Evolutionary conservation across 2,329 filamentous ascomycete genomes (phyloP).

Genomic region (Aureobasidium mangrovei): DNA sequence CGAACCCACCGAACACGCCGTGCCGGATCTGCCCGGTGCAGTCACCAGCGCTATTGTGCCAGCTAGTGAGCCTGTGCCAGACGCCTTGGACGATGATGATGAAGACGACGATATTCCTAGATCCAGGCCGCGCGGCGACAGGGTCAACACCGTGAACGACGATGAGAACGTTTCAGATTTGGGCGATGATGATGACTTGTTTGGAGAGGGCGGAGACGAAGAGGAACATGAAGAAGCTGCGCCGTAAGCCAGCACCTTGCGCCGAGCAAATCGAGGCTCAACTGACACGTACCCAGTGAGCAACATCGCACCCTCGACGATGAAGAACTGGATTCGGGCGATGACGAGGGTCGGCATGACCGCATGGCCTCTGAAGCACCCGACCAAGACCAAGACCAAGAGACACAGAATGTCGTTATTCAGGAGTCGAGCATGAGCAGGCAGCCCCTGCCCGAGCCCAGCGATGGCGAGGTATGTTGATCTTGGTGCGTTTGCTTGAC

Average conservation of each 20-base stretch:
- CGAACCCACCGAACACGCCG: background rate
- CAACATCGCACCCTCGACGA: conserved; percentile 47
- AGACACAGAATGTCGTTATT: conserved; percentile 43
- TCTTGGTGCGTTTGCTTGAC: background rate
- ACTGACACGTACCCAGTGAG: conserved; percentile 12
- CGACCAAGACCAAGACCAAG: conserved; percentile 33
- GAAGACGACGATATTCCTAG: conserved; percentile 21
- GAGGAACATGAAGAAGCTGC: conserved; percentile 18
- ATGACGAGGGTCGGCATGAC: conserved; percentile 56
- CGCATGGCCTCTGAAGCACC: conserved; percentile 46
- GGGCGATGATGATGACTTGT: conserved; percentile 36
- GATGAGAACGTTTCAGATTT: conserved; percentile 25
- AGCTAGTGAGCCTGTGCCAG: conserved; percentile 18
- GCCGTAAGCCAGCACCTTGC: conserved; percentile 17
- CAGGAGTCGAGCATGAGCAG: conserved; percentile 58
- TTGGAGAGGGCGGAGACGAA: conserved; percentile 37
- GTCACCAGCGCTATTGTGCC: conserved; percentile 27
- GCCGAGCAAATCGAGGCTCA: background rate
- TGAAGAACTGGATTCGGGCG: conserved; percentile 53
- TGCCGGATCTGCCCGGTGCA: conserved; percentile 12
- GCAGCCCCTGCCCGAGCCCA: conserved; percentile 61
- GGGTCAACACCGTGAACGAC: conserved; percentile 15
- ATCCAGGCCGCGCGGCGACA: conserved; percentile 15
- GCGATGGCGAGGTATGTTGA: conserved; percentile 54
- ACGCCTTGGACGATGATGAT: conserved; percentile 17